Evolutionary conservation across 768 basidiomycete species (phyloP), one percentile per base, ranked within the genome.

Genomic region (Leccinum subgranulosum): DNA sequence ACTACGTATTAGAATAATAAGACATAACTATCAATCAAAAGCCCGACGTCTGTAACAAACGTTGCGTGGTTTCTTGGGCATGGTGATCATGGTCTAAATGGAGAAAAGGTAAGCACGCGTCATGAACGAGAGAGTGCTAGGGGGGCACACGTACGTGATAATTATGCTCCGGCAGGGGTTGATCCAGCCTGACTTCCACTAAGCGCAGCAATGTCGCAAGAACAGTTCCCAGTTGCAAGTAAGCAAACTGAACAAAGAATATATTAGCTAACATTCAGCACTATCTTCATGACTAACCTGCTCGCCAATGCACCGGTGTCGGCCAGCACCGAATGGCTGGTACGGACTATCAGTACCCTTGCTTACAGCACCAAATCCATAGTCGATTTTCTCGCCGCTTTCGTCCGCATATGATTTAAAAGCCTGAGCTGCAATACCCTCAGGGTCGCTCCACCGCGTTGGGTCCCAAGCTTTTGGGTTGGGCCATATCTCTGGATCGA

Each of bases 271-370:
- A 43, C 33, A 27, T 53, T 39, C 31, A 52, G 3, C 23, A 23
- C 53, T 15, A 15, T 11, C 2, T 14, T 49, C 15, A 2, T 11
- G 27, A 73, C 78, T 47, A 48, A 86, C 87, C 77, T 87, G 89
- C 75, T 95, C 94, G 61, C 94, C 92, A 59, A 98, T 95, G 73
- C 92, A 98, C 62, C 95, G 81, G 77, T 98, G 96, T 66, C 91
- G 82, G 28, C 97, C 97, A 52, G 97, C 96, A 60, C 97, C 97
- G 66, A 99, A 99, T 2, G 97, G 97, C 70, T 97, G 92, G 72
- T 98, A 98, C 50, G 92, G 93, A 64, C 88, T 92, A 56, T 95
- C 92, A 6, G 95, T 98, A 51, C 95, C 95, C 76, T 98, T 98
- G 77, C 88, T 92, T 52, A 99, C 90, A 59, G 87, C 84, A 53